Evolutionary conservation across 2,329 filamentous ascomycete genomes (phyloP).

Genomic region (Diplocarpon rosae): DNA sequence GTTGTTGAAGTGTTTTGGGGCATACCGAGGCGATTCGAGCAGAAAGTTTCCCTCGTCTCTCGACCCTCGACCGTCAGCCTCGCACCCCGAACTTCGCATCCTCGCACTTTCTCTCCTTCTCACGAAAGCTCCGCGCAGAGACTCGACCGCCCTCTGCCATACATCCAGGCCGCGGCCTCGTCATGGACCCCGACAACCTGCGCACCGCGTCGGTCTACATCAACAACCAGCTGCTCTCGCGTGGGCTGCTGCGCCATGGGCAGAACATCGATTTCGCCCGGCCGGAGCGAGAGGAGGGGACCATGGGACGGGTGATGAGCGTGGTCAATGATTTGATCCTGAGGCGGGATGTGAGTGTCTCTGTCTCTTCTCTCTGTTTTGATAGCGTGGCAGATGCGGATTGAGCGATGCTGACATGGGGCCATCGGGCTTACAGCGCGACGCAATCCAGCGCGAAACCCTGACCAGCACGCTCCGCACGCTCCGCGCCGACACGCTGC

Average conservation of each 20-base stretch:
- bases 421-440: slow-evolving; percentile 48
- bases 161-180: not conserved
- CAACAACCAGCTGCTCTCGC: slow-evolving; percentile 59
- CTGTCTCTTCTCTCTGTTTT: not conserved
- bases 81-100: not conserved
- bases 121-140: not conserved
- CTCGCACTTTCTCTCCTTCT: too few relatives aligned
- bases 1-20: too few relatives aligned
- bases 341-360: slow-evolving; percentile 64
- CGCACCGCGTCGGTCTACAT: slow-evolving; percentile 60
- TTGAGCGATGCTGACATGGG: slow-evolving; percentile 2
- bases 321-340: slow-evolving; percentile 89
- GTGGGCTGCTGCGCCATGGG: slow-evolving; percentile 55
- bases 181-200: slow-evolving; percentile 41
- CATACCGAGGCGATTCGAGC: too few relatives aligned
- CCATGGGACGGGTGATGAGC: slow-evolving; percentile 81
- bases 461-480: slow-evolving; percentile 68
- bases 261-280: slow-evolving; percentile 73
- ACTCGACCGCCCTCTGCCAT: too few relatives aligned
- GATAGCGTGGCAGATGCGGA: not conserved
- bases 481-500: slow-evolving; percentile 63
- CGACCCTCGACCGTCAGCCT: not conserved
- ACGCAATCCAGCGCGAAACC: slow-evolving; percentile 78
- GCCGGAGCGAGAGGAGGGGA: slow-evolving; percentile 53
- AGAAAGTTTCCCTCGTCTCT: not conserved